Percentiles rank a stretch among this genome's conserved stretches.
Evolutionary conservation across 2,329 filamentous ascomycete genomes (phyloP).

Genomic region (Nemania sp.): DNA sequence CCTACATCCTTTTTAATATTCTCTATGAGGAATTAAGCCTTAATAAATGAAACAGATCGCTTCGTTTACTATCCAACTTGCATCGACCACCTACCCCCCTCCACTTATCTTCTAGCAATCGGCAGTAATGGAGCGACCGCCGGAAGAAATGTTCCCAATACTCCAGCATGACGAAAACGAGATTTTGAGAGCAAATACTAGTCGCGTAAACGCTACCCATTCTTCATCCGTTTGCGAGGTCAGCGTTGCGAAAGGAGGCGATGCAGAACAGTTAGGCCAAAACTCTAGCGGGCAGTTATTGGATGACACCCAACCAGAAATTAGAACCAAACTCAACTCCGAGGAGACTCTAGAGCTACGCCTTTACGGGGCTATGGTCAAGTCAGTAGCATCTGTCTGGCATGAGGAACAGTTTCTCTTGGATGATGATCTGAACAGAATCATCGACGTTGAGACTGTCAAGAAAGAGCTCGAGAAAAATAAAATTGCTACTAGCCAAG

Average conservation of each 20-base stretch:
- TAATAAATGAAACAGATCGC: too few species aligned
- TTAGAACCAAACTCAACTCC: background rate
- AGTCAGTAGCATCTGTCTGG: background rate
- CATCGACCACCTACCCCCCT: background rate
- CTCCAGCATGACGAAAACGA: slow-evolving; percentile 1
- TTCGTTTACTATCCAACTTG: background rate
- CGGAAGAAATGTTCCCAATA: background rate
- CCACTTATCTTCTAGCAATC: background rate
- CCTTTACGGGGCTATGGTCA: background rate
- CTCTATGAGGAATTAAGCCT: too few species aligned
- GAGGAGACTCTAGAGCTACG: background rate
- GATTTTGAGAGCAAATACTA: background rate
- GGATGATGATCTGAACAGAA: background rate
- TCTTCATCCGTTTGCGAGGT: background rate
- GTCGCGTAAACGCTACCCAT: background rate
- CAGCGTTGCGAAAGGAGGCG: background rate
- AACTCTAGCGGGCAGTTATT: background rate
- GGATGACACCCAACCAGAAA: background rate
- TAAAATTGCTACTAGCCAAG: background rate
- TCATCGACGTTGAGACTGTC: background rate
- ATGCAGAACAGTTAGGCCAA: background rate
- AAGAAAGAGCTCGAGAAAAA: background rate
- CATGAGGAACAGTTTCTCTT: background rate
- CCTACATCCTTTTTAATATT: too few species aligned
- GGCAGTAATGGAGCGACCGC: background rate